Conservation (phyloP, 805 yeast species). For the Ogataea corticis region DNA sequence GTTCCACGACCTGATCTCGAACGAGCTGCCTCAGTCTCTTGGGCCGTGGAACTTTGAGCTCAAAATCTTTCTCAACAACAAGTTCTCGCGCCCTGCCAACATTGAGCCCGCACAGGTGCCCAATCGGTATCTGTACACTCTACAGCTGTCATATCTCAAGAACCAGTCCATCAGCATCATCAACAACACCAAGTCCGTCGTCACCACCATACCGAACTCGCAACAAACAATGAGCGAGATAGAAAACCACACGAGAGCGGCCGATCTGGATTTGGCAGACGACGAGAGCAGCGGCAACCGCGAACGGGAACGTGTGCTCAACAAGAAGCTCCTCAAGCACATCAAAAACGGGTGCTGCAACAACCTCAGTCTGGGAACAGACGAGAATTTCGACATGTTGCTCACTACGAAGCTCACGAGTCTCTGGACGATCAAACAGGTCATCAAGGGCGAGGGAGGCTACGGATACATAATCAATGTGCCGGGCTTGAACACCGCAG, state of each 20-base stretch:
- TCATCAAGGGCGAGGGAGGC: slow-evolving; percentile 75
- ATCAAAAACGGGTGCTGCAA: slow-evolving; percentile 51
- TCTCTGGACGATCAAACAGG: slow-evolving; percentile 69
- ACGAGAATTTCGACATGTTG: slow-evolving; percentile 58
- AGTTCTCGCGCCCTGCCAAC: slow-evolving; percentile 45
- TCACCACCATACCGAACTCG: slow-evolving; percentile 31
- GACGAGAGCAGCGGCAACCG: slow-evolving; percentile 8
- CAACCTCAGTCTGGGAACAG: slow-evolving; percentile 31
- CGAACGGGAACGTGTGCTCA: slow-evolving; percentile 17
- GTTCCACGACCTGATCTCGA: slow-evolving; percentile 70
- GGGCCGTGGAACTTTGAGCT: slow-evolving; percentile 73
- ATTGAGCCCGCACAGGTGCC: slow-evolving; percentile 38
- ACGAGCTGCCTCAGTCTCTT: slow-evolving; percentile 59
- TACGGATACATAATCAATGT: slow-evolving; percentile 55
- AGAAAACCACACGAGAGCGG: slow-evolving; percentile 6
- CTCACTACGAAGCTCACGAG: slow-evolving; percentile 60
- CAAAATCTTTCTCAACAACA: slow-evolving; percentile 66
- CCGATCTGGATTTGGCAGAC: slow-evolving; percentile 10
- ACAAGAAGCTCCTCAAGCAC: slow-evolving; percentile 29
- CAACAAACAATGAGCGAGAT: slow-evolving; percentile 12
- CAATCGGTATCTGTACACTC: slow-evolving; percentile 49
- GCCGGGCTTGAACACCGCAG: slow-evolving; percentile 18
- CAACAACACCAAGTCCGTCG: slow-evolving; percentile 41
- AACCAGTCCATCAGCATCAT: slow-evolving; percentile 50
- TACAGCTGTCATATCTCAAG: slow-evolving; percentile 50